Percentiles rank a stretch among this genome's conserved stretches.
These are phyloP conservation scores for Clitoria ternatea DNA, from an alignment of 306 rosid genomes.

Conservation along the genomic window DNA sequence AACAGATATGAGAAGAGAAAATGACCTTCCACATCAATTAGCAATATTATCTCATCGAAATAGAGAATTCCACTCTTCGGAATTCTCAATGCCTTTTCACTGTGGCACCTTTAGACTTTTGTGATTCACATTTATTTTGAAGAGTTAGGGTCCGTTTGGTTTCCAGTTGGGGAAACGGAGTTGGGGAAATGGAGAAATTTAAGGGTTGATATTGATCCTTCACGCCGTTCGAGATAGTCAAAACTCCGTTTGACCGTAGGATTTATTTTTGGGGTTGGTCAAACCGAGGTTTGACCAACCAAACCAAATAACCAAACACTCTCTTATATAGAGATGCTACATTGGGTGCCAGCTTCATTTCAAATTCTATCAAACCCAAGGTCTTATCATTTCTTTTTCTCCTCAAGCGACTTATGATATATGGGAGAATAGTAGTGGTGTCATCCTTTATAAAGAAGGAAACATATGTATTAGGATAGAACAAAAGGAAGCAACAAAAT, in stretches of 20 bases:
- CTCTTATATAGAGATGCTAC: conserved; percentile 28
- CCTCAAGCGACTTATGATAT: conserved; percentile 36
- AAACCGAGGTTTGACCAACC: no score
- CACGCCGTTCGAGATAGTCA: no score
- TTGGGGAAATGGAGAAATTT: no score
- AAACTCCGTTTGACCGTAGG: no score
- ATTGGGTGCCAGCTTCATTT: conserved; percentile 30
- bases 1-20: background rate
- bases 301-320: no score
- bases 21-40: conserved; percentile 11
- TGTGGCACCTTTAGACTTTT: conserved; percentile 33
- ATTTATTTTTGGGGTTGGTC: no score
- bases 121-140: conserved; percentile 32
- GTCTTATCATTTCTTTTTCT: conserved; percentile 33
- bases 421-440: conserved; percentile 37
- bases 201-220: no score
- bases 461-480: conserved; percentile 28
- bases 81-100: conserved; percentile 19
- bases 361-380: conserved; percentile 26
- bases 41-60: conserved; percentile 23
- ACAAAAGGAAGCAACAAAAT: conserved; percentile 55
- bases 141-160: no score
- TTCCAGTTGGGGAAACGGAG: no score
- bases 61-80: conserved; percentile 1
- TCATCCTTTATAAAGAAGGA: conserved; percentile 26